A percentile compares a stretch with the other conserved stretches of the same genome.
These are phyloP conservation scores for Rhododendron simsii DNA, from an alignment of 148 eudicot species.

Conservation along the genomic window DNA sequence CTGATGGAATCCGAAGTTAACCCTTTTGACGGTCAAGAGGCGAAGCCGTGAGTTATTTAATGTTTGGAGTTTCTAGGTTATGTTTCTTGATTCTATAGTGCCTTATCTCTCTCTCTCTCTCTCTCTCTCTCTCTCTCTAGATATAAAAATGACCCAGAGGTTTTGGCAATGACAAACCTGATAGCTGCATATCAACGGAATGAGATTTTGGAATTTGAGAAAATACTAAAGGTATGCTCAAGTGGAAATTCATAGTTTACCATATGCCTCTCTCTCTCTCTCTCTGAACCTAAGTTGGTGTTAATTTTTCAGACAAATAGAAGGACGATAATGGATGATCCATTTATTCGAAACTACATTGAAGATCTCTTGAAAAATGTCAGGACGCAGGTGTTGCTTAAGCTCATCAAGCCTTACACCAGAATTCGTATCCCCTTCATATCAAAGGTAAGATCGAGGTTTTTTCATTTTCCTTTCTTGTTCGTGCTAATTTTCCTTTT, in stretches of 20 bases:
- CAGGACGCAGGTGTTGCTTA: constrained; percentile 96
- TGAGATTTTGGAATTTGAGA: constrained; percentile 92
- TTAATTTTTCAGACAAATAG: constrained; percentile 63
- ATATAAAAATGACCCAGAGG: constrained; percentile 96
- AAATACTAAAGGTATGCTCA: constrained; percentile 72
- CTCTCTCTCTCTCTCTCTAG: constrained; percentile 27
- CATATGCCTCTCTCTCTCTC: background rate
- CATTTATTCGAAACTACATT: constrained; percentile 84
- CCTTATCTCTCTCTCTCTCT: constrained; percentile 8
- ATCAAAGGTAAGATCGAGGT: constrained; percentile 54
- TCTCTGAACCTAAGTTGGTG: background rate
- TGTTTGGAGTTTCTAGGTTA: background rate
- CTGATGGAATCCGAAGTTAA: constrained; percentile 94
- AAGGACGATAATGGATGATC: constrained; percentile 95
- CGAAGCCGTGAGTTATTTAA: constrained; percentile 76
- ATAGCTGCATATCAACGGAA: constrained; percentile 97
- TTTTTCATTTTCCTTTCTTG: background rate
- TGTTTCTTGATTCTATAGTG: background rate
- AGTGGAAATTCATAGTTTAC: background rate
- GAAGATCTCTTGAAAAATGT: constrained; percentile 95
- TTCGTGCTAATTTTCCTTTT: background rate
- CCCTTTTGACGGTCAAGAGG: constrained; percentile 99
- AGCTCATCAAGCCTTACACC: constrained; percentile 96
- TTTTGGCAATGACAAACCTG: constrained; percentile 94
- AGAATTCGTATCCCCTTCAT: constrained; percentile 95